Conservation (phyloP, 2,329 filamentous ascomycete genomes). For the Xylariaceae sp. region DNA sequence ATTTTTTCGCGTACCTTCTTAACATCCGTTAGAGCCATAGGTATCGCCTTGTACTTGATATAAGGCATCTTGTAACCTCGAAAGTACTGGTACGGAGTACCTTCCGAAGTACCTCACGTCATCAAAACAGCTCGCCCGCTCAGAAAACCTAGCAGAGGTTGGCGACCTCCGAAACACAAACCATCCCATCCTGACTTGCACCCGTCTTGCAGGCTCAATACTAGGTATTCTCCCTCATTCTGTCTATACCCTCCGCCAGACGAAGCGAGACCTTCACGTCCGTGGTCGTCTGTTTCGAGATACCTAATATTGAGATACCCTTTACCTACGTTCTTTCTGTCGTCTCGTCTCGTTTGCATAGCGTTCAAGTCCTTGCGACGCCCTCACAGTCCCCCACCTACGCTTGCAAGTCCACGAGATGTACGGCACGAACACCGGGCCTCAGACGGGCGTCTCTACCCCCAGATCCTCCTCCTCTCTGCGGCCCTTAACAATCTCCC, state of each 20-base stretch:
- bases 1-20: not conserved
- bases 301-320: not conserved
- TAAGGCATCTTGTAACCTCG: not conserved
- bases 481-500: slow-evolving; percentile 81
- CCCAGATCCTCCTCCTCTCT: slow-evolving; percentile 90
- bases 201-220: not conserved
- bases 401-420: slow-evolving; percentile 47
- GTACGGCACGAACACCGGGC: slow-evolving; percentile 79
- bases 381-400: not conserved
- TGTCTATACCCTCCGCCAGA: not conserved
- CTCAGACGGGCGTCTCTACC: slow-evolving; percentile 94
- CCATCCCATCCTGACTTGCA: too few species aligned
- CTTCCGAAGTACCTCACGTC: not conserved
- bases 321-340: not conserved
- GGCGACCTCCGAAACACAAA: not conserved
- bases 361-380: slow-evolving; percentile 5
- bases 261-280: not conserved
- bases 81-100: not conserved
- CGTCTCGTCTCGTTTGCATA: not conserved
- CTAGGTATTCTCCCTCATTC: not conserved
- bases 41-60: not conserved
- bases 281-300: not conserved
- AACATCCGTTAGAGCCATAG: not conserved
- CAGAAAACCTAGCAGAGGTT: not conserved
- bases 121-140: not conserved